Evolutionary conservation across 73 alveolate genomes (phyloP).

Genomic region (Stentor roeselii): DNA sequence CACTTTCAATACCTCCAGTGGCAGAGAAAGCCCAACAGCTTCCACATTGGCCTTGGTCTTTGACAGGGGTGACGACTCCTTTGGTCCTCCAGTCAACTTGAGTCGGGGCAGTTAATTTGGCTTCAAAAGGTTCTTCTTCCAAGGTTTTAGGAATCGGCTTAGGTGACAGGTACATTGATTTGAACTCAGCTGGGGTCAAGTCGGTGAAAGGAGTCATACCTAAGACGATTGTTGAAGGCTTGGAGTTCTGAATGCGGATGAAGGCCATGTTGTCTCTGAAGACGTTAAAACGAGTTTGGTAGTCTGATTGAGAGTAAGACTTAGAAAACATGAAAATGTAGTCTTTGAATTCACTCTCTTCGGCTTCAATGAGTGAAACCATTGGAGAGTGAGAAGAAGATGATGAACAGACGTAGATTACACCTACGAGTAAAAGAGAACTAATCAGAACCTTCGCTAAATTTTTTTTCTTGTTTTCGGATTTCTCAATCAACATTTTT

Average conservation of each 20-base stretch:
- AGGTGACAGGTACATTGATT: conserved; percentile 22
- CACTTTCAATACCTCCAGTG: conserved; percentile 62
- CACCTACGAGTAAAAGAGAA: too few species aligned
- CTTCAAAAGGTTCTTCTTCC: background rate
- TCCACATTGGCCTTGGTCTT: conserved; percentile 78
- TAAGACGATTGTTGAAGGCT: too few species aligned
- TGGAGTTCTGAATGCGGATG: conserved; percentile 22
- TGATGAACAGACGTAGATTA: too few species aligned
- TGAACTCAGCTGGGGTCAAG: conserved; percentile 35
- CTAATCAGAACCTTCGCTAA: too few species aligned
- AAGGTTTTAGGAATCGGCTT: background rate
- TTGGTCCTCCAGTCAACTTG: conserved; percentile 62
- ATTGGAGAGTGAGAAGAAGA: too few species aligned
- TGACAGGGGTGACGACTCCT: conserved; percentile 55
- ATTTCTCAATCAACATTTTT: too few species aligned
- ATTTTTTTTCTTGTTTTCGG: too few species aligned
- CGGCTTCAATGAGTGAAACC: too few species aligned
- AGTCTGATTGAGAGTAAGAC: conserved; percentile 49
- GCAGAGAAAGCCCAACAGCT: conserved; percentile 86
- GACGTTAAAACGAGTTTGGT: conserved; percentile 24
- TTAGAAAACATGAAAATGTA: conserved; percentile 42
- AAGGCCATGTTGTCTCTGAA: conserved; percentile 30
- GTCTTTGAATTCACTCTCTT: conserved; percentile 45
- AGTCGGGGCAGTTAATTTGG: conserved; percentile 10
- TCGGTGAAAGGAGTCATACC: conserved; percentile 50